Evolutionary conservation across 2,329 filamentous ascomycete species (phyloP), one percentile per base, ranked within the genome.

Genomic region (Cladophialophora bantiana): DNA sequence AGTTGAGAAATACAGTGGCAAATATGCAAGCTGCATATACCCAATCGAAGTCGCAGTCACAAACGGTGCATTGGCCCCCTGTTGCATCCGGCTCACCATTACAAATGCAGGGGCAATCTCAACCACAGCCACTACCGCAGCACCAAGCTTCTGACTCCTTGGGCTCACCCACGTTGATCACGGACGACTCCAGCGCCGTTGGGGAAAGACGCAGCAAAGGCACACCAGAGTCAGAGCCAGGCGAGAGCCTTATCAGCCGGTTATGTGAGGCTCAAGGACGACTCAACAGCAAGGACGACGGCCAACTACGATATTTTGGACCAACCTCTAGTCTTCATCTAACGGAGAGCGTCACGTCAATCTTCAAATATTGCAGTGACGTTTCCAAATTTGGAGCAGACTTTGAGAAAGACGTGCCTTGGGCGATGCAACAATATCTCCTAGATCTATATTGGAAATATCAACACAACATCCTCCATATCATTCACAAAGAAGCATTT

Each of bases 401-500:
- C 31, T 15, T 65, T 48, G 63, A 65, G 18, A 60, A 65, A 38
- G 63, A 65, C 34, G 42, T 65, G 13, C 58, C 64, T 5, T 57
- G 50, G 64, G 64, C 64, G 2, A 62, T 66, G 59, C 58, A 62
- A 26, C 64, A 62, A 15, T 66, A 66, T 58, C 58, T 66, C 4
- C 59, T 66, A 4, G 64, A 66, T 15, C 32, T 66, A 9, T 66
- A 66, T 26, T 66, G 64, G 64, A 66, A 66, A 31, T 66, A 66
- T 53, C 64, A 66, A 32, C 64, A 66, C 34, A 62, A 57, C 26
- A 10, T 58, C 10, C 38, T 66, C 1, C 62, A 48, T n/a, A 36
- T 68, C 15, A 48, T 68, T 18, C 66, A 68, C 61, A 64, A 63
- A 40, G 62, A 52, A 32, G 66, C 66, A n/a, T 68, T 68, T 31